Conservation (phyloP, 2,329 filamentous ascomycete genomes). For the Neopestalotiopsis sp. region DNA sequence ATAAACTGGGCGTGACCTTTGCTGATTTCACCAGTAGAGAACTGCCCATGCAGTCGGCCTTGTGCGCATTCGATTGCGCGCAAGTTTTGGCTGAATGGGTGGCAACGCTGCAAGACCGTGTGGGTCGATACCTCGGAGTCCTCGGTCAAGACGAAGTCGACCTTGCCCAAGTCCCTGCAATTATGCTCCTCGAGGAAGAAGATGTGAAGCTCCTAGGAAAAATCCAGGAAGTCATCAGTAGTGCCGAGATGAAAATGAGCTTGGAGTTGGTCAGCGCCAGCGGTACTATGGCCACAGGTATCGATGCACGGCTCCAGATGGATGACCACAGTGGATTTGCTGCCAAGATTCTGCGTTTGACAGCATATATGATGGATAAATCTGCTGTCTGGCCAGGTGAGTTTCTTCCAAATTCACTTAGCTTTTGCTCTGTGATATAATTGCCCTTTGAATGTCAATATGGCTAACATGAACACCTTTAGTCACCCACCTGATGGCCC, state of each 20-base stretch:
- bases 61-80: constrained; percentile 93
- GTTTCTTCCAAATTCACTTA: constrained; percentile 34
- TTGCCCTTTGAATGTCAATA: not conserved
- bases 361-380: constrained; percentile 86
- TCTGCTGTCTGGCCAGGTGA: constrained; percentile 91
- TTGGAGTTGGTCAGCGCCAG: constrained; percentile 47
- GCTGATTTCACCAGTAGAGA: constrained; percentile 84
- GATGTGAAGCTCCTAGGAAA: constrained; percentile 86
- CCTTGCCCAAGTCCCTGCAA: constrained; percentile 78
- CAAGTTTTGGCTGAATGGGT: constrained; percentile 96
- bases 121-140: constrained; percentile 87
- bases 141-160: constrained; percentile 85
- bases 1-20: constrained; percentile 84
- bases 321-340: constrained; percentile 77
- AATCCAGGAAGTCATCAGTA: constrained; percentile 78
- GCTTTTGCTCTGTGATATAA: not conserved
- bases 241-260: constrained; percentile 81
- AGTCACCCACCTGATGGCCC: constrained; percentile 61
- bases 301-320: constrained; percentile 61
- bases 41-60: constrained; percentile 85
- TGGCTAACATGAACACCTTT: constrained; percentile 18
- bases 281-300: constrained; percentile 53
- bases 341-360: constrained; percentile 82
- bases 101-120: constrained; percentile 88
- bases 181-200: constrained; percentile 91